phyloP scores from a whole-genome alignment of 352 stramenopile species.

The Globisporangium heterothallicum region DNA sequence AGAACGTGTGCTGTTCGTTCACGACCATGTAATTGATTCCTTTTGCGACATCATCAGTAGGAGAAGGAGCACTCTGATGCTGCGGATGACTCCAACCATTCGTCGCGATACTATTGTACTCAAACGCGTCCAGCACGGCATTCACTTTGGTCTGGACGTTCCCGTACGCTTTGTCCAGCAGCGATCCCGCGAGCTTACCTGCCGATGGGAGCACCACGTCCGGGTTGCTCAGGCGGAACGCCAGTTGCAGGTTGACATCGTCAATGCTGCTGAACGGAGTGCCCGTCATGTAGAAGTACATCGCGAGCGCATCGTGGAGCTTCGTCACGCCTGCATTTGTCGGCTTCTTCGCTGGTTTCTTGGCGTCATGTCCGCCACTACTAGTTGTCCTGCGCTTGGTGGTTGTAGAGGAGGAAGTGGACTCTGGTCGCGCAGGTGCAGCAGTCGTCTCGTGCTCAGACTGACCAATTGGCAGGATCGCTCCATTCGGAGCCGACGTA shows the following conservation, averaged over 20 bases:
- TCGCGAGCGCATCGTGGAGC: slow-evolving; percentile 14
- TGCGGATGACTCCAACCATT: slow-evolving; percentile 17
- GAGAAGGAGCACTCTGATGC: too few species aligned
- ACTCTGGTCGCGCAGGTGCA: neutral
- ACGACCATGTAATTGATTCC: slow-evolving; percentile 7
- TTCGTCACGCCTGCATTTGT: neutral
- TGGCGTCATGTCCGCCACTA: too few species aligned
- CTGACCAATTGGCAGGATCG: too few species aligned
- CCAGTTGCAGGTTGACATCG: slow-evolving; percentile 8
- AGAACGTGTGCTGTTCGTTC: slow-evolving; percentile 11
- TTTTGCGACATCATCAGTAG: neutral
- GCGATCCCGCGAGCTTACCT: slow-evolving; percentile 5
- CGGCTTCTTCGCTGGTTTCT: neutral
- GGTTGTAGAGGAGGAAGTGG: too few species aligned
- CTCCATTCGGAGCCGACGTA: too few species aligned
- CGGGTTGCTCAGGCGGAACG: slow-evolving; percentile 5
- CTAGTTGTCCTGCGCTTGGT: too few species aligned
- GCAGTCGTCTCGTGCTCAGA: too few species aligned
- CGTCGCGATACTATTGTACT: slow-evolving; percentile 12
- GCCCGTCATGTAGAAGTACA: slow-evolving; percentile 21
- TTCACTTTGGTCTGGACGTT: neutral
- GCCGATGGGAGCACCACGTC: slow-evolving; percentile 1
- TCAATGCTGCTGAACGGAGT: slow-evolving; percentile 8
- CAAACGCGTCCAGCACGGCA: neutral
- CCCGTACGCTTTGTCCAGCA: slow-evolving; percentile 16